These are phyloP conservation scores for Pterocarpus santalinus DNA, from an alignment of 306 rosid species.

Conservation along the genomic window DNA sequence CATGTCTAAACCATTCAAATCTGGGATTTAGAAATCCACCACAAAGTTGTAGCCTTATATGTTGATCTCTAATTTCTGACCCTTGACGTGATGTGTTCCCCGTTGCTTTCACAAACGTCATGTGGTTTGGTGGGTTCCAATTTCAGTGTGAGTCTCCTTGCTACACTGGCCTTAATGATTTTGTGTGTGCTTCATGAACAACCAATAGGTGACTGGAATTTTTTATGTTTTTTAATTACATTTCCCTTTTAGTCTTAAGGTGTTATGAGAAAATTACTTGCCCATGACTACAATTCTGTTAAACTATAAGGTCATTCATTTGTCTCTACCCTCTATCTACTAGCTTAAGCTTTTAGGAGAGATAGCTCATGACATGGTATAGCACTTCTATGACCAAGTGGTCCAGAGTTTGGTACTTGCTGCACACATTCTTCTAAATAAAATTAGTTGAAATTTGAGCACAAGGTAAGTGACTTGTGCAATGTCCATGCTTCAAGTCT, in stretches of 20 bases:
- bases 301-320: background rate
- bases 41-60: background rate
- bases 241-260: no score
- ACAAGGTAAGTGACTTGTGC: no score
- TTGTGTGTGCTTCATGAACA: background rate
- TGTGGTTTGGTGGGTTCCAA: background rate
- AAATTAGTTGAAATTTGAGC: no score
- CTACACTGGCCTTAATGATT: background rate
- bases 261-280: background rate
- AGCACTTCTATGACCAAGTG: no score
- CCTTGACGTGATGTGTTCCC: background rate
- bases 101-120: background rate
- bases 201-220: background rate
- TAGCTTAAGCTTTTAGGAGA: background rate
- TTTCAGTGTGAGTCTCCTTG: background rate
- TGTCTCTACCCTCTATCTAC: background rate
- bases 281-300: no score
- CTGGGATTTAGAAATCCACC: slow-evolving; percentile 2
- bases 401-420: no score
- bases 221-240: background rate
- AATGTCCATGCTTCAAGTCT: no score
- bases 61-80: background rate
- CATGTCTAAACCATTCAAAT: background rate
- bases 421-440: no score
- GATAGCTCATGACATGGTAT: no score